Evolutionary conservation across 2,329 filamentous ascomycete genomes (phyloP).

Genomic region (Malbranchea cinnamomea): DNA sequence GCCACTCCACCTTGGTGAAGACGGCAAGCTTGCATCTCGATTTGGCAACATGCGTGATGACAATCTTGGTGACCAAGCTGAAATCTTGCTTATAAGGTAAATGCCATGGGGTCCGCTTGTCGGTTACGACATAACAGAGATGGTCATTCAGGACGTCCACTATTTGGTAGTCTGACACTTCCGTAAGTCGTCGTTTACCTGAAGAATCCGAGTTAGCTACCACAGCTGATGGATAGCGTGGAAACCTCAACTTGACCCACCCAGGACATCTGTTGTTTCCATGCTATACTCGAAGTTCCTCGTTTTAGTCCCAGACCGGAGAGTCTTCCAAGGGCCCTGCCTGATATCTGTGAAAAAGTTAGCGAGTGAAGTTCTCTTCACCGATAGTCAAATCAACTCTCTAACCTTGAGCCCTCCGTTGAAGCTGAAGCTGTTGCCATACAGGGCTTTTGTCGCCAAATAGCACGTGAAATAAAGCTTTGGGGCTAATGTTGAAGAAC

Average conservation of each 20-base stretch:
- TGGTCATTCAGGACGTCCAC: slow-evolving; percentile 75
- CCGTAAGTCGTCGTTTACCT: slow-evolving; percentile 38
- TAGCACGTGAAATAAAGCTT: slow-evolving; percentile 87
- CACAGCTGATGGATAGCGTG: neutral
- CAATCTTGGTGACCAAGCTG: slow-evolving; percentile 72
- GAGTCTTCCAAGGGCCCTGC: slow-evolving; percentile 69
- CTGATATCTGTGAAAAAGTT: slow-evolving; percentile 44
- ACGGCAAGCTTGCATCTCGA: slow-evolving; percentile 83
- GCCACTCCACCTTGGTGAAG: slow-evolving; percentile 80
- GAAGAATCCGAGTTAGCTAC: slow-evolving; percentile 13
- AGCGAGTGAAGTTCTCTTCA: slow-evolving; percentile 7
- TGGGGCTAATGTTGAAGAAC: slow-evolving; percentile 79
- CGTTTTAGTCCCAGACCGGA: slow-evolving; percentile 55
- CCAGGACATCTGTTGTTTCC: slow-evolving; percentile 49
- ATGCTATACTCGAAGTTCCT: slow-evolving; percentile 73
- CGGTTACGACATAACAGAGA: slow-evolving; percentile 52
- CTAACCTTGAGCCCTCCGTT: slow-evolving; percentile 53
- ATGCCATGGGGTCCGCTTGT: slow-evolving; percentile 60
- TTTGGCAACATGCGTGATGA: slow-evolving; percentile 87
- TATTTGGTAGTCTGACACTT: slow-evolving; percentile 67
- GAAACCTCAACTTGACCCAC: slow-evolving; percentile 24
- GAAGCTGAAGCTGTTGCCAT: slow-evolving; percentile 80
- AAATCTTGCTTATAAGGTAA: slow-evolving; percentile 68
- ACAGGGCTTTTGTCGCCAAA: slow-evolving; percentile 94
- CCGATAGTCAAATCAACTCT: slow-evolving; percentile 1